Conservation (phyloP, 75 land plant species). For the Chamaecyparis obtusa region DNA sequence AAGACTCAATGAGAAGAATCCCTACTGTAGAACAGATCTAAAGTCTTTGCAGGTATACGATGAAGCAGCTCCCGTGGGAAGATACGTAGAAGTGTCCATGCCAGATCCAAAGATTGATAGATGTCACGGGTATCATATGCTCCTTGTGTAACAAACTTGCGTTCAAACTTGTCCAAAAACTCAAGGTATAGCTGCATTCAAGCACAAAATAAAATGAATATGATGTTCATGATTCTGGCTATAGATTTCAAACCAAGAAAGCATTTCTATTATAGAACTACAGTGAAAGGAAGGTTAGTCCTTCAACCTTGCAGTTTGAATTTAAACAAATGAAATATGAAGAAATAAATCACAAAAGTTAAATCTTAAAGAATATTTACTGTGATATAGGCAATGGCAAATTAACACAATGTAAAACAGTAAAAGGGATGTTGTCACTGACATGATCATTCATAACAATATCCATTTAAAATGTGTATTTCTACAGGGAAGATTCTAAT, state of each 20-base stretch:
- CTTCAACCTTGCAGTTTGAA: neutral
- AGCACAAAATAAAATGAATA: neutral
- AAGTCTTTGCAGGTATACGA: conserved; percentile 97
- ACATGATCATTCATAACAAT: neutral
- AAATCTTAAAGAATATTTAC: neutral
- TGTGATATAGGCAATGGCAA: neutral
- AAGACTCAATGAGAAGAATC: conserved; percentile 54
- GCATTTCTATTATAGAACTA: neutral
- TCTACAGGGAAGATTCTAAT: neutral
- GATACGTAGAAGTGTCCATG: conserved; percentile 97
- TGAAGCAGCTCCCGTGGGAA: conserved; percentile 99
- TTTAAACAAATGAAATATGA: neutral
- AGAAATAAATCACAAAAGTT: neutral
- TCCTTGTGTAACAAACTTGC: conserved; percentile 91
- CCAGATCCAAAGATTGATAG: conserved; percentile 96
- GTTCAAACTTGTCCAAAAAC: conserved; percentile 92
- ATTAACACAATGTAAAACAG: neutral
- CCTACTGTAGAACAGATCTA: conserved; percentile 87
- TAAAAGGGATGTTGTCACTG: neutral
- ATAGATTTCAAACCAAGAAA: neutral
- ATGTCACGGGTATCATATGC: conserved; percentile 96
- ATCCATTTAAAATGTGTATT: neutral
- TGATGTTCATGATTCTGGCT: neutral
- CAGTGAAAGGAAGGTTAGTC: neutral
- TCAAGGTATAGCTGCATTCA: conserved; percentile 78